A percentile compares a stretch with the other conserved stretches of the same genome.
phyloP scores from a whole-genome alignment of 768 basidiomycete genomes.

The Suillus discolor region DNA sequence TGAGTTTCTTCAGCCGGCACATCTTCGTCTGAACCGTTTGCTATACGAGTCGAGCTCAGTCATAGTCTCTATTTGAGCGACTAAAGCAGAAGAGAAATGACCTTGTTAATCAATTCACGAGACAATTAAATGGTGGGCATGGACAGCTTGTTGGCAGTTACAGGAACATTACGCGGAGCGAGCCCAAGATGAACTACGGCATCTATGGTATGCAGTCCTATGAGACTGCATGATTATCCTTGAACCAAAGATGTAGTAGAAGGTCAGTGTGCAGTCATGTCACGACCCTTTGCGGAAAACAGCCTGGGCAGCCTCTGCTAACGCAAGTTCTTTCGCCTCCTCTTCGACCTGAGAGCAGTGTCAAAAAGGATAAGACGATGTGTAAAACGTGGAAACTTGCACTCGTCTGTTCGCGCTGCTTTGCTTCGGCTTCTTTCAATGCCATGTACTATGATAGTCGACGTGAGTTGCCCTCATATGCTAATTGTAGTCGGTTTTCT shows the following conservation, averaged over 20 bases:
- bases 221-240: background rate
- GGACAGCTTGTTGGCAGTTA: background rate
- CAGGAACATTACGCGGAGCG: background rate
- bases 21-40: too few relatives aligned
- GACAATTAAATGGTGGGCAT: background rate
- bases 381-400: constrained; percentile 11
- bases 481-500: background rate
- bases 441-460: constrained; percentile 21
- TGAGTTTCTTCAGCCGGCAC: background rate
- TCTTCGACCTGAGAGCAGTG: constrained; percentile 22
- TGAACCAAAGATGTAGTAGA: background rate
- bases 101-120: background rate
- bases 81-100: background rate
- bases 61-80: background rate
- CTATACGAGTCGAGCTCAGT: background rate
- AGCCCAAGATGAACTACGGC: background rate
- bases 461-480: background rate
- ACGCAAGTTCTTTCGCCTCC: constrained; percentile 30
- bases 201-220: background rate
- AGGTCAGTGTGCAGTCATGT: background rate
- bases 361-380: background rate
- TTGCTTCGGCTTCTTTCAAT: constrained; percentile 23
- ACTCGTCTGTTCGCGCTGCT: constrained; percentile 19
- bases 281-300: constrained; percentile 23
- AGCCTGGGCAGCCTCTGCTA: constrained; percentile 34